A percentile compares a stretch with the other conserved stretches of the same genome.
These are phyloP conservation scores for Monilinia aucupariae DNA, from an alignment of 2,329 filamentous ascomycete genomes.

Conservation along the genomic window DNA sequence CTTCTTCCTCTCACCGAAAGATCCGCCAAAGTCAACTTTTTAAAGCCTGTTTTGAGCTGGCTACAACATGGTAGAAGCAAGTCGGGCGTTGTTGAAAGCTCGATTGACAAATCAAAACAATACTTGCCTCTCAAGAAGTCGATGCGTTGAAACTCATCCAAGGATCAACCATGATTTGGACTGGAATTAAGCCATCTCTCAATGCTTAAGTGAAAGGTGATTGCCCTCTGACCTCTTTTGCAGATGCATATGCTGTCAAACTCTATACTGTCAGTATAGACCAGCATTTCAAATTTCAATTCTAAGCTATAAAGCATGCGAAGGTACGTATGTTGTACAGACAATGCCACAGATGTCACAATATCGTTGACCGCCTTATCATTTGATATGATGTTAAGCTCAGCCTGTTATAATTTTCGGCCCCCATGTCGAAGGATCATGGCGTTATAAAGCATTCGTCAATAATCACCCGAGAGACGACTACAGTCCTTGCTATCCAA, in stretches of 20 bases:
- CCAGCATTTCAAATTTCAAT: neutral
- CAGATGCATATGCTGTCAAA: conserved; percentile 12
- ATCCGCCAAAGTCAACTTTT: neutral
- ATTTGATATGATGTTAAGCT: neutral
- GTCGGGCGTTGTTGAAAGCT: neutral
- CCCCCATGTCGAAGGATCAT: conserved; percentile 11
- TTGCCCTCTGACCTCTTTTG: conserved; percentile 8
- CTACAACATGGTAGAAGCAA: neutral
- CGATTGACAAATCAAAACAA: conserved; percentile 3
- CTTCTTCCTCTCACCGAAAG: conserved; percentile 1
- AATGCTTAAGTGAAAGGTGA: neutral
- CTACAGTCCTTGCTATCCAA: neutral
- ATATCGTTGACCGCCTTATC: conserved; percentile 5
- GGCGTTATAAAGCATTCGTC: conserved; percentile 13
- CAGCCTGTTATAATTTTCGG: neutral
- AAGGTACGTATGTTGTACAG: conserved; percentile 2
- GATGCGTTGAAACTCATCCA: conserved; percentile 3
- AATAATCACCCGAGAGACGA: neutral
- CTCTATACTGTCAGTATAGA: neutral
- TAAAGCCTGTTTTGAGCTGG: neutral
- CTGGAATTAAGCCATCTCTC: conserved; percentile 7
- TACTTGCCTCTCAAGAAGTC: neutral
- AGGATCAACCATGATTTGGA: neutral
- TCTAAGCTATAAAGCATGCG: neutral
- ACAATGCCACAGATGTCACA: neutral